Conservation (phyloP, 176 grass and related monocot genomes). For the Aegilops speltoides region DNA sequence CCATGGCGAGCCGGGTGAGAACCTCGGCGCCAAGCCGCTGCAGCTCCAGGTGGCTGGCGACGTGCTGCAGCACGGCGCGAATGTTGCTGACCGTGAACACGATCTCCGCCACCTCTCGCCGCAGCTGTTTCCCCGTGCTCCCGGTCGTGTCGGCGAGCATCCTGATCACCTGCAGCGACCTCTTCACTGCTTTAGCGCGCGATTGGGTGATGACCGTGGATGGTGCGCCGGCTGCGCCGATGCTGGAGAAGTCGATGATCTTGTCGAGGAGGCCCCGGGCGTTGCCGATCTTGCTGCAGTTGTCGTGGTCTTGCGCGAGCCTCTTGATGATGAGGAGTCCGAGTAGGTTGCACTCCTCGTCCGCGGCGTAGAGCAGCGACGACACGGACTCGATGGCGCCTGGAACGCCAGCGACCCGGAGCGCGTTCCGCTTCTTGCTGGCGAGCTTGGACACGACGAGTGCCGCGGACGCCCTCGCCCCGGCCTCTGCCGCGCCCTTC, state of each 20-base stretch:
- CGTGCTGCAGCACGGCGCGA: constrained; percentile 53
- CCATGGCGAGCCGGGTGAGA: constrained; percentile 72
- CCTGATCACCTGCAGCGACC: constrained; percentile 69
- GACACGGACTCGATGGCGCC: constrained; percentile 66
- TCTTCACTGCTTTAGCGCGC: constrained; percentile 55
- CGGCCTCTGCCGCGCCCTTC: constrained; percentile 39
- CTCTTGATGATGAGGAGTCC: constrained; percentile 82
- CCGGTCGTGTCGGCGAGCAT: constrained; percentile 69
- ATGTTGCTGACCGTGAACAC: constrained; percentile 84
- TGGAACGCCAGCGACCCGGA: constrained; percentile 47
- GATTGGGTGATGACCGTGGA: not conserved
- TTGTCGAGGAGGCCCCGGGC: constrained; percentile 69
- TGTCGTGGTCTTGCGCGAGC: constrained; percentile 68
- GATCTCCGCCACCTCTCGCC: constrained; percentile 57
- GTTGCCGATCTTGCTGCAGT: constrained; percentile 68
- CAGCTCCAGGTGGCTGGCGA: constrained; percentile 18
- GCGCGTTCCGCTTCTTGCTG: constrained; percentile 57
- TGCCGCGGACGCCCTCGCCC: constrained; percentile 43
- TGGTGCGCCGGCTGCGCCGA: not conserved
- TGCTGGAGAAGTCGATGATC: constrained; percentile 64
- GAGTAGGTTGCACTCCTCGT: constrained; percentile 57
- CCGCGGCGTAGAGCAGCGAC: constrained; percentile 46
- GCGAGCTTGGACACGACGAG: constrained; percentile 70
- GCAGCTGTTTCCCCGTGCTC: constrained; percentile 45
- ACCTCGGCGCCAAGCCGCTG: constrained; percentile 60